A percentile compares a stretch with the other conserved stretches of the same genome.
phyloP scores from a whole-genome alignment of 106 monocot genomes.

The Cymbidium sinense region DNA sequence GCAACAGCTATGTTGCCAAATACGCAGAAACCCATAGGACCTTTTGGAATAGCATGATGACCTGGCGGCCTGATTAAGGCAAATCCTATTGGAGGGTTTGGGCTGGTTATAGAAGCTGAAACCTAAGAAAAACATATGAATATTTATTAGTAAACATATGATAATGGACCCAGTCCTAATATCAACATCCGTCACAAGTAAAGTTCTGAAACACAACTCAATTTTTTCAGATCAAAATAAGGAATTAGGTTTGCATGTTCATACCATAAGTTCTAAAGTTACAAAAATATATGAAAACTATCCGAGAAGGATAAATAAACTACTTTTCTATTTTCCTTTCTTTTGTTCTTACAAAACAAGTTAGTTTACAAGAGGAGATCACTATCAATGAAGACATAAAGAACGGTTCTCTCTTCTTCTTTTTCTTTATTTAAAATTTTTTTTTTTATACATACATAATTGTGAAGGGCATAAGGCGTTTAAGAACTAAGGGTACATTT shows the following conservation, averaged over 20 bases:
- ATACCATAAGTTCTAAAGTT: background rate
- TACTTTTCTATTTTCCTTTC: background rate
- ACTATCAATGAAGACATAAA: too few species aligned
- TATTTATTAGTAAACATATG: background rate
- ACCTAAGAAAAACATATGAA: conserved; percentile 46
- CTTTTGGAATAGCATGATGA: conserved; percentile 93
- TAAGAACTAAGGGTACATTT: too few species aligned
- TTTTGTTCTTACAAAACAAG: background rate
- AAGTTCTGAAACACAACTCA: background rate
- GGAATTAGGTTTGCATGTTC: background rate
- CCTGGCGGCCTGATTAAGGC: conserved; percentile 93
- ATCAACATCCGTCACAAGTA: background rate
- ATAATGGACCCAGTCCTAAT: background rate
- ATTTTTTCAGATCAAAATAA: background rate
- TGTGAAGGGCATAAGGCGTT: too few species aligned
- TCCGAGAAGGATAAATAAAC: background rate
- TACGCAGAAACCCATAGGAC: conserved; percentile 98
- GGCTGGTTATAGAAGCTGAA: conserved; percentile 47
- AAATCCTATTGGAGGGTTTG: conserved; percentile 73
- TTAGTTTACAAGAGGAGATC: background rate
- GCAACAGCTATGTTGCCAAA: conserved; percentile 95
- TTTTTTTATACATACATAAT: too few species aligned
- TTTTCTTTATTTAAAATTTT: too few species aligned
- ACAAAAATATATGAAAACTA: background rate
- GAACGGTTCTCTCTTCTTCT: too few species aligned